A percentile compares a stretch with the other conserved stretches of the same genome.
Evolutionary conservation across 345 rosid species (phyloP).

Genomic region (Lepidium africanum): DNA sequence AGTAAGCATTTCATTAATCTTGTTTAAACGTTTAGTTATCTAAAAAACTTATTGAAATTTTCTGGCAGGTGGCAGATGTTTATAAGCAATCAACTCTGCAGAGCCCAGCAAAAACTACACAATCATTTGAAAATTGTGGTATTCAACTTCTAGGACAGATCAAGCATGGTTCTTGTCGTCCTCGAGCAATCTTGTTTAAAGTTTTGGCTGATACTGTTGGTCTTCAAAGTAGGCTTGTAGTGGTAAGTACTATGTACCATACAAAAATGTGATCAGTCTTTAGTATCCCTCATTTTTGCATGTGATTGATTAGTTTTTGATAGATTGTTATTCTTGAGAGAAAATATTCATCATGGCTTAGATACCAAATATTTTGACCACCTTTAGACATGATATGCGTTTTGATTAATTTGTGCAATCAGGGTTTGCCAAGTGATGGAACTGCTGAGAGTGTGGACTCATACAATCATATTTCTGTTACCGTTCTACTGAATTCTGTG

Average conservation of each 20-base stretch:
- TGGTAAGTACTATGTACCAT: conserved; percentile 52
- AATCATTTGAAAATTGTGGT: conserved; percentile 58
- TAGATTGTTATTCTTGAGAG: neutral
- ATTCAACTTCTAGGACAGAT: conserved; percentile 93
- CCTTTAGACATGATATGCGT: neutral
- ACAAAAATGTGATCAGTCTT: conserved; percentile 1
- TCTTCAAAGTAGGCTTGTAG: conserved; percentile 82
- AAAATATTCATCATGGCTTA: neutral
- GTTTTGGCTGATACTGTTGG: conserved; percentile 94
- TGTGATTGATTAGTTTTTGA: conserved; percentile 11
- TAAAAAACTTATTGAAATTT: neutral
- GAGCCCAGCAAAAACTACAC: conserved; percentile 73
- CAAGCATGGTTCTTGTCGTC: conserved; percentile 83
- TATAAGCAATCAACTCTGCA: conserved; percentile 68
- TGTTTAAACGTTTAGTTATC: neutral
- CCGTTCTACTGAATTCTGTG: conserved; percentile 72
- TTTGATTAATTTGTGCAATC: conserved; percentile 4
- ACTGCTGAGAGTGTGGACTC: conserved; percentile 66
- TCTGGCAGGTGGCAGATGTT: conserved; percentile 73
- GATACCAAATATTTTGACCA: neutral
- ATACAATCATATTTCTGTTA: conserved; percentile 81
- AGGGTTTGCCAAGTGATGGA: conserved; percentile 97
- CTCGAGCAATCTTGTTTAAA: conserved; percentile 90
- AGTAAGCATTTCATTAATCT: conserved; percentile 12
- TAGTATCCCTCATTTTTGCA: neutral